Evolutionary conservation across 495 filamentous ascomycete genomes (phyloP).

Genomic region (Aspergillus sclerotiicarbonarius): DNA sequence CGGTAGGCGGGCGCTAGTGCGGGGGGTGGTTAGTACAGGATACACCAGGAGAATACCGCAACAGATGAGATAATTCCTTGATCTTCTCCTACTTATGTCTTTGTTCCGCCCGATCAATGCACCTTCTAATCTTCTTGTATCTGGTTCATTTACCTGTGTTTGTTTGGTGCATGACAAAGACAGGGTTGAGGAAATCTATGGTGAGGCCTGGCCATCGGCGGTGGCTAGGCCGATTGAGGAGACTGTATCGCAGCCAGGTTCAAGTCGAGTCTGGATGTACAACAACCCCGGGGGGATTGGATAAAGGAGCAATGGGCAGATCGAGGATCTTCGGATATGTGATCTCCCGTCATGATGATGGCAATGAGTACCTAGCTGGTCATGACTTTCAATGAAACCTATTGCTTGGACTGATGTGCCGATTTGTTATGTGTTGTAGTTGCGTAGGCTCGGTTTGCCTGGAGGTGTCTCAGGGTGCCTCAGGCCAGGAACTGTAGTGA

Average conservation of each 20-base stretch:
- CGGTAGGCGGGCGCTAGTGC: slow-evolving; percentile 19
- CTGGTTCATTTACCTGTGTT: neutral
- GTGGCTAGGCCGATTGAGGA: neutral
- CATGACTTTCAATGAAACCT: neutral
- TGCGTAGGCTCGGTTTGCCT: neutral
- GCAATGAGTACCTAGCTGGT: neutral
- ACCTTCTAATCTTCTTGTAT: neutral
- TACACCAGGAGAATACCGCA: neutral
- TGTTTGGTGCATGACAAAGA: slow-evolving; percentile 2
- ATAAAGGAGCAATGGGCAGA: neutral
- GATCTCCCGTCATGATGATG: neutral
- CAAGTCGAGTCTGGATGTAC: too few relatives aligned
- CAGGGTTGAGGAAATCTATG: neutral
- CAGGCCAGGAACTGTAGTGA: too few relatives aligned
- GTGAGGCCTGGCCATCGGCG: neutral
- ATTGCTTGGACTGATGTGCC: neutral
- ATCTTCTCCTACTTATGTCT: neutral
- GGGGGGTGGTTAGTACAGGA: neutral
- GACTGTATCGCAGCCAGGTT: neutral
- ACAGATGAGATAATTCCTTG: neutral
- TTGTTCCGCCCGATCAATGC: neutral
- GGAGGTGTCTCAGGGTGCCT: too few relatives aligned
- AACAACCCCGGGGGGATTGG: neutral
- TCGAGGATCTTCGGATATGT: neutral
- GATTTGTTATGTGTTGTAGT: neutral